phyloP scores from a whole-genome alignment of 495 filamentous ascomycete genomes.

The Tuber aestivum region DNA sequence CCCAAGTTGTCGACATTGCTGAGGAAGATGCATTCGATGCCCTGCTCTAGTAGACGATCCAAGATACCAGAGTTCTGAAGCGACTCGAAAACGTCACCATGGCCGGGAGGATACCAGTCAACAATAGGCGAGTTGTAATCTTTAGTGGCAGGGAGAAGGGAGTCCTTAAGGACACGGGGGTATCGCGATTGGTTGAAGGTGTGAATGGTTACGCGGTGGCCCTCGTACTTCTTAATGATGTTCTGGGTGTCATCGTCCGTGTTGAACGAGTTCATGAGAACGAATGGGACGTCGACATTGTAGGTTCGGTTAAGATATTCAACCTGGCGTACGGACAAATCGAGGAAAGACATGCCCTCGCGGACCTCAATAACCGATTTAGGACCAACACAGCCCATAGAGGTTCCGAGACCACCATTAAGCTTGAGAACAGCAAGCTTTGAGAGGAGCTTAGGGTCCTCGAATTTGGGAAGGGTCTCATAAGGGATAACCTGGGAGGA shows the following conservation, averaged over 20 bases:
- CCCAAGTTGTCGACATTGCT: conserved; percentile 99
- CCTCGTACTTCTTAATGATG: conserved; percentile 99
- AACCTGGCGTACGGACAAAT: conserved; percentile 97
- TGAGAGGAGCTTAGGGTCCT: conserved; percentile 86
- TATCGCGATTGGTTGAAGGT: conserved; percentile 99
- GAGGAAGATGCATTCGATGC: conserved; percentile 96
- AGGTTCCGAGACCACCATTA: conserved; percentile 98
- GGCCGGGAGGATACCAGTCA: conserved; percentile 98
- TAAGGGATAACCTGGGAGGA: conserved; percentile 91
- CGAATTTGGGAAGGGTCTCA: conserved; percentile 71
- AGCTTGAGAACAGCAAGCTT: conserved; percentile 99
- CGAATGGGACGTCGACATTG: conserved; percentile 93
- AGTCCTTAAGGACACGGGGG: conserved; percentile 96
- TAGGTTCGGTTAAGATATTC: conserved; percentile 99
- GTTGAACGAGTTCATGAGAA: conserved; percentile 99
- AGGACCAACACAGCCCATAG: conserved; percentile 98
- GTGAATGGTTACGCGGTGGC: conserved; percentile 97
- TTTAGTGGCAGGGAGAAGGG: conserved; percentile 91
- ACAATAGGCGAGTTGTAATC: conserved; percentile 77
- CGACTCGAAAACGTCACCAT: conserved; percentile 99
- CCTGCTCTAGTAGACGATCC: conserved; percentile 87
- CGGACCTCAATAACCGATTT: conserved; percentile 99
- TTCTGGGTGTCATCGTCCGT: conserved; percentile 95
- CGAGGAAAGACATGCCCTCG: conserved; percentile 99
- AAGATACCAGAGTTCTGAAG: conserved; percentile 99